phyloP scores from a whole-genome alignment of 805 yeast genomes.

The Jamesozyma gamospora region DNA sequence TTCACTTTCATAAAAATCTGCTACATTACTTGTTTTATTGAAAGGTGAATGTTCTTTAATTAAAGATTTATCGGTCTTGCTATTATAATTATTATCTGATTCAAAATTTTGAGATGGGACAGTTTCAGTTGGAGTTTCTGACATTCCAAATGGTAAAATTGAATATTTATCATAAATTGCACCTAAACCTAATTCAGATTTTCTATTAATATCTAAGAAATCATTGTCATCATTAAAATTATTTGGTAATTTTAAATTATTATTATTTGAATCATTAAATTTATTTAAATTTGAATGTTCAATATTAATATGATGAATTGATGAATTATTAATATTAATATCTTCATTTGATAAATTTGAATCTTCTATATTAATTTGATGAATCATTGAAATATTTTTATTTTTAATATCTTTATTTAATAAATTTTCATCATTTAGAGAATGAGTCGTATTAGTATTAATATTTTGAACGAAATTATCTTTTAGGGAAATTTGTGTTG shows the following conservation, averaged over 20 bases:
- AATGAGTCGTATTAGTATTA: neutral
- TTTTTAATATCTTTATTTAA: no score
- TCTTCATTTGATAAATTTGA: neutral
- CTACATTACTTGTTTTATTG: no score
- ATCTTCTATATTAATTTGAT: neutral
- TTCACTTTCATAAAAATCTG: conserved; percentile 1
- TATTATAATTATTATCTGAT: neutral
- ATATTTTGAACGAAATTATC: no score
- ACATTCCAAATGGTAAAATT: conserved; percentile 1
- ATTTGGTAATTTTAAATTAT: no score
- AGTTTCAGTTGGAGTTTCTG: neutral
- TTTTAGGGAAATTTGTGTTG: neutral
- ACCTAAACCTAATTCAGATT: conserved; percentile 4
- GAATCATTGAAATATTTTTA: no score
- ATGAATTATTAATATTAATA: no score
- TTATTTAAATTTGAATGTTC: no score
- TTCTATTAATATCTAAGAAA: neutral
- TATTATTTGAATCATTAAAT: neutral
- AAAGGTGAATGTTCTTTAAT: no score
- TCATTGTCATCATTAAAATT: neutral
- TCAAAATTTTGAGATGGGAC: neutral
- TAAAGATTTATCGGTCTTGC: no score
- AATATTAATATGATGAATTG: no score
- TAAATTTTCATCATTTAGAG: neutral
- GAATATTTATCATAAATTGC: conserved; percentile 4